A percentile compares a stretch with the other conserved stretches of the same genome.
phyloP scores from a whole-genome alignment of 2,329 filamentous ascomycete genomes.

The Colletotrichum agaves region DNA sequence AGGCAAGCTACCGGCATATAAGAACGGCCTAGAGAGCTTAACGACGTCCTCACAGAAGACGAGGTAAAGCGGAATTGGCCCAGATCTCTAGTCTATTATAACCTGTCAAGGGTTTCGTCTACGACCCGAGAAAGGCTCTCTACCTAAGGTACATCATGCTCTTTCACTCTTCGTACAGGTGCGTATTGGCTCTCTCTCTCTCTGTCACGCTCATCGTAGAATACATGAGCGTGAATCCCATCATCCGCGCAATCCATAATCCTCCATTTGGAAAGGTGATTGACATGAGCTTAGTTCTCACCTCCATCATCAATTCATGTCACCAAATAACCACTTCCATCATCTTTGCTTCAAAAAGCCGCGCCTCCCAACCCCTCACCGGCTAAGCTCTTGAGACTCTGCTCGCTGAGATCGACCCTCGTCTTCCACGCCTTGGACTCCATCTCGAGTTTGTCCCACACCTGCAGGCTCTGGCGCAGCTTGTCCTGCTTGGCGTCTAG shows the following conservation, averaged over 20 bases:
- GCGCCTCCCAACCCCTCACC: constrained; percentile 66
- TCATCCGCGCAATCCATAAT: background rate
- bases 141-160: background rate
- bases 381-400: constrained; percentile 65
- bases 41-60: too few relatives aligned
- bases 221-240: constrained; percentile 22
- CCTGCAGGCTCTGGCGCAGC: constrained; percentile 61
- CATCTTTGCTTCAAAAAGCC: constrained; percentile 55
- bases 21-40: too few relatives aligned
- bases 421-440: constrained; percentile 66
- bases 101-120: constrained; percentile 14
- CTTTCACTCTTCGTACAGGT: constrained; percentile 16
- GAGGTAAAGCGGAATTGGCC: too few relatives aligned
- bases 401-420: constrained; percentile 66
- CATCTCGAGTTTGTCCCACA: constrained; percentile 65
- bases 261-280: background rate
- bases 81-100: constrained; percentile 2
- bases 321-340: background rate
- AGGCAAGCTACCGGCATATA: too few relatives aligned
- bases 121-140: background rate
- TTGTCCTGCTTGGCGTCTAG: constrained; percentile 64
- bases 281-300: background rate
- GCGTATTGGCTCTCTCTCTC: background rate
- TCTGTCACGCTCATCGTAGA: background rate
- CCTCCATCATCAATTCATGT: too few relatives aligned